Evolutionary conservation across 768 basidiomycete genomes (phyloP).

Genomic region (Boletus sensibilis): DNA sequence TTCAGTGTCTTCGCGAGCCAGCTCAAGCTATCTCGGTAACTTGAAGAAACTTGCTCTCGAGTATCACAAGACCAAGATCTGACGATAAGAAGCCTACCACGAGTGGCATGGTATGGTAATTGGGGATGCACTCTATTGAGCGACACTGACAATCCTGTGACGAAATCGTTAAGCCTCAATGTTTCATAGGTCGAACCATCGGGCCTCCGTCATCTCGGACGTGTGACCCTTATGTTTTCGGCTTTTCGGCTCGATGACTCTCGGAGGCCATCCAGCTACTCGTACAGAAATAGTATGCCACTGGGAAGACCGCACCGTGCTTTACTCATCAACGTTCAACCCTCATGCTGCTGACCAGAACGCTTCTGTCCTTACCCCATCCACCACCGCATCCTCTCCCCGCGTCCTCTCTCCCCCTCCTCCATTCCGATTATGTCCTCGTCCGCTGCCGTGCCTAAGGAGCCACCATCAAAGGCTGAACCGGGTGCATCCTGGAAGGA

Average conservation of each 20-base stretch:
- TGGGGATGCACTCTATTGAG: not conserved
- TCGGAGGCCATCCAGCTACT: too few relatives aligned
- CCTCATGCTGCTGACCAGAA: not conserved
- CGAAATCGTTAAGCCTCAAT: not conserved
- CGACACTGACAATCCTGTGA: not conserved
- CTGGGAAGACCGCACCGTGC: slow-evolving; percentile 1
- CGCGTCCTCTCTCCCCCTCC: not conserved
- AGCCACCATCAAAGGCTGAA: slow-evolving; percentile 2
- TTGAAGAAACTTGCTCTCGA: not conserved
- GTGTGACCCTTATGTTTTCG: not conserved
- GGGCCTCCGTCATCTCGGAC: not conserved
- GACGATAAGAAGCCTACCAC: not conserved
- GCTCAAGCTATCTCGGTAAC: not conserved
- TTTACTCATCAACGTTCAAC: not conserved
- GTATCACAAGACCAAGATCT: not conserved
- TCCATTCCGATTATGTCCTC: slow-evolving; percentile 6
- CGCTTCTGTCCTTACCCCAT: not conserved
- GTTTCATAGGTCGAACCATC: not conserved
- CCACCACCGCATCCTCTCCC: not conserved
- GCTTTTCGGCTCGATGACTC: slow-evolving; percentile 2
- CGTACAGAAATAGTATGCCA: slow-evolving; percentile 13
- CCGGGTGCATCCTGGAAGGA: slow-evolving; percentile 40
- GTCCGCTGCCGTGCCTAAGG: not conserved
- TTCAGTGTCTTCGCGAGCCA: not conserved
- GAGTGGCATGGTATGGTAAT: not conserved